Evolutionary conservation across 257 asterid species (phyloP), one percentile per base, ranked within the genome.

Genomic region (Nicotiana attenuata): DNA sequence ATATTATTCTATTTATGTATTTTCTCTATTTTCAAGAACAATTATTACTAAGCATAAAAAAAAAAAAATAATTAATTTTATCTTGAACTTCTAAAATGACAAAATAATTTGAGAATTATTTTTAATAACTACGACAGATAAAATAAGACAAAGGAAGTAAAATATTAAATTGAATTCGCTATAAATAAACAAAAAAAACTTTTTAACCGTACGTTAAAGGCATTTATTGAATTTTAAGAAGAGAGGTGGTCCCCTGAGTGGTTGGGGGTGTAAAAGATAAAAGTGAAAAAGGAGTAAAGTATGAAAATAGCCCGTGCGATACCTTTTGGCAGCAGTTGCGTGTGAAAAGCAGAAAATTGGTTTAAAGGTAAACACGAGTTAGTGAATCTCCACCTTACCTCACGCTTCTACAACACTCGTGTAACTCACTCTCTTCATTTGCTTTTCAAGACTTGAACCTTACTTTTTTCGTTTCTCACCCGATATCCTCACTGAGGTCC

Each of bases 331-430:
- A 81, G 84, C 85, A 76, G 79, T 87, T 89, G 90, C 91, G 97
- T 87, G 90, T 89, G 87, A 89, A 92, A 90, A 88, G 92, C 82
- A 50, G 85, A 88, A 86, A 81, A 33, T 83, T 87, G 85, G 91
- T 88, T 87, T 83, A 86, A 90, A 79, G 91, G 88, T 81, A 81
- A 89, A 87, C 86, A 85, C 69, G 71, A 81, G 78, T 65, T 64
- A 65, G 75, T 84, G 81, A 41, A 65, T 78, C 26, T 82, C 53
- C 29, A 50, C 75, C 77, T 22, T 45, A 22, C 3, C 5, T 24
- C 61, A 73, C 79, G 79, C 79, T 73, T 47, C 24, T 15, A 47
- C 24, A 14, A 35, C 28, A 13, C 6, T 47, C 60, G 79, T 73
- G 16, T 47, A 2, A 7, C 24, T 73, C 79, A 73, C 79, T 73